phyloP scores from a whole-genome alignment of 306 rosid genomes.

The Quercus robur region DNA sequence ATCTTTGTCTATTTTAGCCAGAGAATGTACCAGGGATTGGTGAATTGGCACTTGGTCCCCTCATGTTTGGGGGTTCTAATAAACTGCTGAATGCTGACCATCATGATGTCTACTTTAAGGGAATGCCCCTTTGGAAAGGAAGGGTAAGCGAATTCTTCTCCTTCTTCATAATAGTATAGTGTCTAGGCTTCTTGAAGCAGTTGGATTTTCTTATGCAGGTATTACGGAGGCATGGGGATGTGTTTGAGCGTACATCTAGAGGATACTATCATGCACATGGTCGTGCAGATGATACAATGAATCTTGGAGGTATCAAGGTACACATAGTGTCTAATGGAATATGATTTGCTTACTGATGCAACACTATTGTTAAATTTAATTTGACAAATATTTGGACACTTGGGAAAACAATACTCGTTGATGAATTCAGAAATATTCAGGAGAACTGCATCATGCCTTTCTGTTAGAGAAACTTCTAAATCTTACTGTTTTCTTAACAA shows the following conservation, averaged over 20 bases:
- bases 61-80: constrained; percentile 77
- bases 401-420: neutral
- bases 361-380: neutral
- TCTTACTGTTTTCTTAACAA: neutral
- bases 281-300: constrained; percentile 97
- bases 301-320: constrained; percentile 98
- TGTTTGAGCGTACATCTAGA: constrained; percentile 72
- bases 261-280: constrained; percentile 96
- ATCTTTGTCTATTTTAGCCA: constrained; percentile 44
- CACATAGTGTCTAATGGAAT: neutral
- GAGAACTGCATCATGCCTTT: neutral
- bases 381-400: neutral
- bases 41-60: constrained; percentile 88
- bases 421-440: neutral
- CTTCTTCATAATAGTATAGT: neutral
- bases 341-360: neutral
- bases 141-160: constrained; percentile 49
- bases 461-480: neutral
- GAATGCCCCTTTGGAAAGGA: constrained; percentile 82
- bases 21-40: constrained; percentile 78
- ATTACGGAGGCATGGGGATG: constrained; percentile 90
- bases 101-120: constrained; percentile 77
- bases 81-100: constrained; percentile 86
- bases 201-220: constrained; percentile 43
- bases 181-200: constrained; percentile 5